Evolutionary conservation across 495 filamentous ascomycete species (phyloP).

Genomic region (Trichoderma orchidacearum): DNA sequence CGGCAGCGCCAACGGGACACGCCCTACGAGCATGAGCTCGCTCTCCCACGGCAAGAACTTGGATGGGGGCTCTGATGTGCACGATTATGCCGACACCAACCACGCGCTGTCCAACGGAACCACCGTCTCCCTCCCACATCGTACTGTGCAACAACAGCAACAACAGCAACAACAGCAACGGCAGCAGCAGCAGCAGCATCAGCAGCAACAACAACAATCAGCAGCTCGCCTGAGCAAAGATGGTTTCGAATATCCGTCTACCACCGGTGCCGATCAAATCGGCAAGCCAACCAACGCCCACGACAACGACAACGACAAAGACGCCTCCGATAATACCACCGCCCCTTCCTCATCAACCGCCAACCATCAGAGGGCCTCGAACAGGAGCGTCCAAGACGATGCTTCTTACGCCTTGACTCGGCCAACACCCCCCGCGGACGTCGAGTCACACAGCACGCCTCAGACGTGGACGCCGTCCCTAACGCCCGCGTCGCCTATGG

Average conservation of each 20-base stretch:
- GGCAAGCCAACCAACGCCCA: slow-evolving; percentile 4
- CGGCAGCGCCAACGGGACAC: slow-evolving; percentile 19
- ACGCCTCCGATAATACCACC: too few species aligned
- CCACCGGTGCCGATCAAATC: slow-evolving; percentile 5
- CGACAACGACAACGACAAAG: slow-evolving; percentile 4
- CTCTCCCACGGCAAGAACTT: slow-evolving; percentile 20
- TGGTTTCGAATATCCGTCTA: too few species aligned
- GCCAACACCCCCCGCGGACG: slow-evolving; percentile 14
- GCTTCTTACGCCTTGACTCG: slow-evolving; percentile 13
- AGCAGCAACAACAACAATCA: too few species aligned
- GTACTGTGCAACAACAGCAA: slow-evolving; percentile 6
- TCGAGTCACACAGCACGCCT: slow-evolving; percentile 1
- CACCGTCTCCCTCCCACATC: slow-evolving; percentile 1
- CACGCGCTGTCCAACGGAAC: neutral
- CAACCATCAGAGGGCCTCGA: slow-evolving; percentile 4
- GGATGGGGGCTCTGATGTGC: slow-evolving; percentile 12
- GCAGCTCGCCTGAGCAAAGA: too few species aligned
- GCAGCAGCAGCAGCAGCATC: too few species aligned
- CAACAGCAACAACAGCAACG: too few species aligned
- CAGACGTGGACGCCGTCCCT: slow-evolving; percentile 6
- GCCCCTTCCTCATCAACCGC: neutral
- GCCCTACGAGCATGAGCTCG: slow-evolving; percentile 17
- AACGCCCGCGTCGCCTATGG: slow-evolving; percentile 25
- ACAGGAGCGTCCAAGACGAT: slow-evolving; percentile 8
- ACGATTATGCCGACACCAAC: slow-evolving; percentile 4